phyloP scores from a whole-genome alignment of 2,329 filamentous ascomycete genomes.

The Geosmithia morbida region DNA sequence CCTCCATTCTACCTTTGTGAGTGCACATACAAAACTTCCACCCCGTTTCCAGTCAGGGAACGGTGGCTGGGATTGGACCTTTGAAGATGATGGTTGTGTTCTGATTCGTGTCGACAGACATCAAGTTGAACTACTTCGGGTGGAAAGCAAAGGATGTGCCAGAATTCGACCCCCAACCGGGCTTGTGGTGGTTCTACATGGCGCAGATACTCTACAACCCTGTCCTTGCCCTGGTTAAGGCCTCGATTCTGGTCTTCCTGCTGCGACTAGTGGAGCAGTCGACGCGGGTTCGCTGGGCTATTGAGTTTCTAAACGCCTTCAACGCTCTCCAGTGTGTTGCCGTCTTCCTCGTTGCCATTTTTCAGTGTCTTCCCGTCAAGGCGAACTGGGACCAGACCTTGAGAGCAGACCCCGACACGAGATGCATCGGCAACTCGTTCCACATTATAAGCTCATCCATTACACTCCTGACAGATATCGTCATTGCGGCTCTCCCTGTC shows the following conservation, averaged over 20 bases:
- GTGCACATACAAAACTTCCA: background rate
- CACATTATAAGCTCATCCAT: slow-evolving; percentile 20
- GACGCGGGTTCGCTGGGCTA: slow-evolving; percentile 11
- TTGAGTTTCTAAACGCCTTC: slow-evolving; percentile 14
- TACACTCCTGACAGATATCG: slow-evolving; percentile 25
- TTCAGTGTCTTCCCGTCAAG: slow-evolving; percentile 23
- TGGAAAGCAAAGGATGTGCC: slow-evolving; percentile 8
- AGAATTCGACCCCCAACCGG: slow-evolving; percentile 4
- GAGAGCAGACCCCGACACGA: slow-evolving; percentile 6
- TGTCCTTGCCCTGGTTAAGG: slow-evolving; percentile 27
- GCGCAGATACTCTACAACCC: slow-evolving; percentile 29
- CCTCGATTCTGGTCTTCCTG: slow-evolving; percentile 29
- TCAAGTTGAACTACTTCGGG: slow-evolving; percentile 16
- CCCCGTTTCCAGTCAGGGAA: no score
- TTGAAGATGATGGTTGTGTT: no score
- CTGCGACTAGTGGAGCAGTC: slow-evolving; percentile 23
- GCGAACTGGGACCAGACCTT: slow-evolving; percentile 15
- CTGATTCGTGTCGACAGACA: slow-evolving; percentile 2
- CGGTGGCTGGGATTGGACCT: no score
- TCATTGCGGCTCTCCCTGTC: slow-evolving; percentile 22
- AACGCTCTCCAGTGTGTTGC: slow-evolving; percentile 19
- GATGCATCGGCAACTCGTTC: slow-evolving; percentile 17
- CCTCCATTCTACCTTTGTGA: background rate
- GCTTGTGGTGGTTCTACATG: slow-evolving; percentile 18
- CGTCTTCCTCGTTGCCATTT: slow-evolving; percentile 20